Evolutionary conservation across 352 stramenopile species (phyloP).

Genomic region (Blastocystis sp.): DNA sequence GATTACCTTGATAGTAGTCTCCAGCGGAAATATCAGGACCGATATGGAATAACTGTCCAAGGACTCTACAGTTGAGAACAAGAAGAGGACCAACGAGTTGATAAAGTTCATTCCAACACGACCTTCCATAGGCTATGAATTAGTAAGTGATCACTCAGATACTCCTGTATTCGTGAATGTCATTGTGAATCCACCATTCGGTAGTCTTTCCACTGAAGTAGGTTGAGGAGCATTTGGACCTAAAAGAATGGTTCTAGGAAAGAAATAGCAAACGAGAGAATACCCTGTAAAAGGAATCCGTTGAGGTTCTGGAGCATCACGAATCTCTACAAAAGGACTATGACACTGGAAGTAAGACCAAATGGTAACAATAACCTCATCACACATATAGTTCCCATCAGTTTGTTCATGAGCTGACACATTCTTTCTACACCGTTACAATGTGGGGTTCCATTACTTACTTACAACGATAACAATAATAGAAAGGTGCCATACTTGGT

Average conservation of each 20-base stretch:
- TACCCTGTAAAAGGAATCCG: background rate
- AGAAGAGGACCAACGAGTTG: background rate
- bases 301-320: conserved; percentile 7
- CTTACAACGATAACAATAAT: conserved; percentile 51
- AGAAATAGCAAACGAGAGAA: background rate
- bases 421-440: conserved; percentile 1
- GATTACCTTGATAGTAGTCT: conserved; percentile 29
- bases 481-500: background rate
- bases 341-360: conserved; percentile 11
- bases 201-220: background rate
- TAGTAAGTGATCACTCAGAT: background rate
- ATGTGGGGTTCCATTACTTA: background rate
- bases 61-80: background rate
- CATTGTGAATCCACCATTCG: conserved; percentile 27
- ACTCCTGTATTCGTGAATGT: background rate
- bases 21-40: background rate
- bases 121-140: background rate
- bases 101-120: background rate
- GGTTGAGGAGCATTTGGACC: background rate
- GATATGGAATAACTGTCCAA: background rate
- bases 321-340: conserved; percentile 38
- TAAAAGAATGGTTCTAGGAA: background rate
- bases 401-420: conserved; percentile 27
- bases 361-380: background rate
- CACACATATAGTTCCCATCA: conserved; percentile 48